A percentile compares a stretch with the other conserved stretches of the same genome.
These are phyloP conservation scores for Cystobasidium onofrii DNA, from an alignment of 768 basidiomycete genomes.

Conservation along the genomic window DNA sequence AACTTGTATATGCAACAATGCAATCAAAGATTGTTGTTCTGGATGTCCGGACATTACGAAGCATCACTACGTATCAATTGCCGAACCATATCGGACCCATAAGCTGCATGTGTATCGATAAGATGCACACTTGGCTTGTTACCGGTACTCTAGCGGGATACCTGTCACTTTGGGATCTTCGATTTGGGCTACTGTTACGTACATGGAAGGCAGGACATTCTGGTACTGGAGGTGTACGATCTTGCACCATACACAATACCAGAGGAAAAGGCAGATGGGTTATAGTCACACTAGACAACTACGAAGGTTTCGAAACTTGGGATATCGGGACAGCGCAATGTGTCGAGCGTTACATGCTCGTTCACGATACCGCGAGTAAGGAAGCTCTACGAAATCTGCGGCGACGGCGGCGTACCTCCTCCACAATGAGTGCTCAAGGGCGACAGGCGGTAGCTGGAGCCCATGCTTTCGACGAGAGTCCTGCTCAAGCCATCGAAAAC, in stretches of 20 bases:
- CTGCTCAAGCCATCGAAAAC: not conserved
- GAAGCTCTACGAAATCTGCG: not conserved
- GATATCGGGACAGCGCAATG: conserved; percentile 73
- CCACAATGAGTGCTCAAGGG: not conserved
- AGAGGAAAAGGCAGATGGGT: conserved; percentile 85
- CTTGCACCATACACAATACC: conserved; percentile 72
- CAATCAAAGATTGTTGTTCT: conserved; percentile 65
- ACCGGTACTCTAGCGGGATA: conserved; percentile 78
- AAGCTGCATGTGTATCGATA: conserved; percentile 72
- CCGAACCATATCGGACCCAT: conserved; percentile 77
- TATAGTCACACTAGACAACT: conserved; percentile 62
- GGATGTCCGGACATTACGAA: conserved; percentile 75
- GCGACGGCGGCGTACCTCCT: not conserved
- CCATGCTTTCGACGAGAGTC: not conserved
- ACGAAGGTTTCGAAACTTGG: conserved; percentile 62
- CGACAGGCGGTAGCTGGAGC: not conserved
- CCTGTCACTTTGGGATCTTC: conserved; percentile 85
- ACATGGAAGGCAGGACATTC: conserved; percentile 67
- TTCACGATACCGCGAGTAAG: conserved; percentile 31
- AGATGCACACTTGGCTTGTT: conserved; percentile 76
- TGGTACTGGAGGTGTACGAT: conserved; percentile 55
- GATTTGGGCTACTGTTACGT: conserved; percentile 79
- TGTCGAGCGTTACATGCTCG: conserved; percentile 68
- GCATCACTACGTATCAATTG: conserved; percentile 68
- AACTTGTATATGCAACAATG: conserved; percentile 75